Conservation (phyloP, 257 asterid genomes). For the Paraleonurus japonicus region DNA sequence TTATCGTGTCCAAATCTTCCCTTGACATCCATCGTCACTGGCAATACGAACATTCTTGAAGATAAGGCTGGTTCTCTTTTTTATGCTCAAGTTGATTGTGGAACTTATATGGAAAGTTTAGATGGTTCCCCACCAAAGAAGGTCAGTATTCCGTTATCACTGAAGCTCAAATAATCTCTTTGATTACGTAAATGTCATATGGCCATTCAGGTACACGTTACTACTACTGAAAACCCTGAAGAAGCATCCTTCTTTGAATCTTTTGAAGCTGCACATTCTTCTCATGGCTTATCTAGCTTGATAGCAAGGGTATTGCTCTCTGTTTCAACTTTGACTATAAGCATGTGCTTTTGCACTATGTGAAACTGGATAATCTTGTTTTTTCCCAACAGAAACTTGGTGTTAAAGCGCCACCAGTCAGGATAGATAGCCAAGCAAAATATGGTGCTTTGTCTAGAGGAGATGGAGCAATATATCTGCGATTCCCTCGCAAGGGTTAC, state of each 20-base stretch:
- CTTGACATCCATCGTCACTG: conserved; percentile 49
- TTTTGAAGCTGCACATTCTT: conserved; percentile 88
- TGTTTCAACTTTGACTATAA: background rate
- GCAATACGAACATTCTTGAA: conserved; percentile 30
- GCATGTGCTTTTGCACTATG: background rate
- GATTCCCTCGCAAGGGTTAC: conserved; percentile 92
- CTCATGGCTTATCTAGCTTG: conserved; percentile 73
- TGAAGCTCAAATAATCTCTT: background rate
- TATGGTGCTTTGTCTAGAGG: conserved; percentile 98
- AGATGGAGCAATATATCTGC: conserved; percentile 94
- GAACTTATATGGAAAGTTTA: conserved; percentile 83
- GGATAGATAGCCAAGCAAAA: conserved; percentile 98
- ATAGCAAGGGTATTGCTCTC: conserved; percentile 61
- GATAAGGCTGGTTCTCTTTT: conserved; percentile 79
- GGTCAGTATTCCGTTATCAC: conserved; percentile 38
- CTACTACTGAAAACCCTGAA: conserved; percentile 66
- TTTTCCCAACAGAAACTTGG: conserved; percentile 69
- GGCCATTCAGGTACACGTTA: conserved; percentile 70
- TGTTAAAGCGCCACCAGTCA: conserved; percentile 90
- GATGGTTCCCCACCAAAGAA: conserved; percentile 65
- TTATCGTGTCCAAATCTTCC: conserved; percentile 98
- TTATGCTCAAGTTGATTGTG: conserved; percentile 69
- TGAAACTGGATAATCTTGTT: conserved; percentile 18
- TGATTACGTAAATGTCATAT: background rate
- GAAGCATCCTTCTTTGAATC: conserved; percentile 97